Base-by-base conservation (phyloP, 768 basidiomycete genomes). In the Exidia glandulosa region DNA sequence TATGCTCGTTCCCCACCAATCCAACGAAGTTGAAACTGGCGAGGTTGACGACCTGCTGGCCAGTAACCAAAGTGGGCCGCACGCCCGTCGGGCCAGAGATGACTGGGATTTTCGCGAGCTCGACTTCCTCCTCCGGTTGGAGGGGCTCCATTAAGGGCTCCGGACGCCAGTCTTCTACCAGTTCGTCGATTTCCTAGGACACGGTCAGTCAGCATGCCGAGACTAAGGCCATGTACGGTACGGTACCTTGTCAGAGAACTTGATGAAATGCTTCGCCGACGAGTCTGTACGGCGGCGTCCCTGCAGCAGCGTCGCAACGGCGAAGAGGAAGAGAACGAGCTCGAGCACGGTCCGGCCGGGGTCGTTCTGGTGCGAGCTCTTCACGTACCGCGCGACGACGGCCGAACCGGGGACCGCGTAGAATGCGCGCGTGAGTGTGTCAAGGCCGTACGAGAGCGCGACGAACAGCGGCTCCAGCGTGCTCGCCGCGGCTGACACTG, bases 301-400 rank as follows among this genome's bases (percentile, higher is more conserved):
- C 73, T 94, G 92, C 47, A 96, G 70, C n/a, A 97, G 75, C 0
- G 95, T 97, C 59, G 91, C 76, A 58, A 98, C 80, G 25, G 90
- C 93, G 66, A 97, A 96, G 50, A 90, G 76, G 58, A 94, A 70
- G 34, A 99, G 81, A 56, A 95, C 83, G 25, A 97, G 71, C 73
- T 99, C 96, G 57, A 99, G 81, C 9, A 97, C 66, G 0, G 92
- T 93, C 58, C 96, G 80, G 32, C 88, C 90, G 1, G 96, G 96
- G 73, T 99, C 96, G 70, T 99, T 89, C 72, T 90, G 89, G 72
- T 99, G 94, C 0, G 91, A 94, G 31, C 90, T 92, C 74, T 83
- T 87, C 75, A 98, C 89, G 70, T 96, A 96, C 65, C 94, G 88
- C 63, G 88, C 82, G 63, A 92, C 73, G 61, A 94, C 87, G 2